Percentiles rank a stretch among this genome's conserved stretches.
Conservation (phyloP, 1,139 yeast genomes). For the Saccharomyces hybrid region DNA sequence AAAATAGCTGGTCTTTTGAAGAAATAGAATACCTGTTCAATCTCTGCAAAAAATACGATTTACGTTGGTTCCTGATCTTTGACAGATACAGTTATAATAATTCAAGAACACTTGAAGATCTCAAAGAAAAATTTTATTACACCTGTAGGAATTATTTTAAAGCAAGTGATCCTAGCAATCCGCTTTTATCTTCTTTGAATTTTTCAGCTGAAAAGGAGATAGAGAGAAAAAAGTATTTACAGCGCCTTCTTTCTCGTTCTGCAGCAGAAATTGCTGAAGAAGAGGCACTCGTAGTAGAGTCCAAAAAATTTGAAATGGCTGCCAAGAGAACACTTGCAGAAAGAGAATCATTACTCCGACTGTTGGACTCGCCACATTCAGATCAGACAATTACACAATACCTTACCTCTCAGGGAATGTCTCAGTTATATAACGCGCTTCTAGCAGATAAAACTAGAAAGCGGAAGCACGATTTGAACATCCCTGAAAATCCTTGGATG, state of each 20-base stretch:
- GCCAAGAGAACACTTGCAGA: constrained; percentile 85
- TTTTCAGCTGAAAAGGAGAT: constrained; percentile 64
- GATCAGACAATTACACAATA: constrained; percentile 76
- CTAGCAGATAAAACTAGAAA: constrained; percentile 70
- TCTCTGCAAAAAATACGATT: constrained; percentile 63
- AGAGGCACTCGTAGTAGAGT: constrained; percentile 87
- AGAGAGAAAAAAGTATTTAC: constrained; percentile 74
- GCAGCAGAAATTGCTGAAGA: constrained; percentile 98
- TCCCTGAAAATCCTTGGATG: constrained; percentile 44
- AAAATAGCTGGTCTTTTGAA: constrained; percentile 56
- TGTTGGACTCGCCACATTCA: constrained; percentile 70
- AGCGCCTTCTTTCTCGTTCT: constrained; percentile 67
- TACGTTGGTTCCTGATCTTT: constrained; percentile 78
- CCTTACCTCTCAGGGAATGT: constrained; percentile 80
- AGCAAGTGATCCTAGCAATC: constrained; percentile 37
- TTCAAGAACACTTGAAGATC: constrained; percentile 51
- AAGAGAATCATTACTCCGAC: constrained; percentile 67
- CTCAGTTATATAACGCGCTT: constrained; percentile 75
- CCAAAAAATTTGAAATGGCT: constrained; percentile 85
- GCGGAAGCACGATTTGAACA: constrained; percentile 35
- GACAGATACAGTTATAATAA: constrained; percentile 55
- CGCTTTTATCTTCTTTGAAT: constrained; percentile 35
- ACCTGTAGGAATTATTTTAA: constrained; percentile 40
- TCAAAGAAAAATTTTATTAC: constrained; percentile 72
- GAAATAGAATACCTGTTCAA: constrained; percentile 75